Base-by-base conservation (phyloP, 257 asterid species). In the Solanum chiquidenum region DNA sequence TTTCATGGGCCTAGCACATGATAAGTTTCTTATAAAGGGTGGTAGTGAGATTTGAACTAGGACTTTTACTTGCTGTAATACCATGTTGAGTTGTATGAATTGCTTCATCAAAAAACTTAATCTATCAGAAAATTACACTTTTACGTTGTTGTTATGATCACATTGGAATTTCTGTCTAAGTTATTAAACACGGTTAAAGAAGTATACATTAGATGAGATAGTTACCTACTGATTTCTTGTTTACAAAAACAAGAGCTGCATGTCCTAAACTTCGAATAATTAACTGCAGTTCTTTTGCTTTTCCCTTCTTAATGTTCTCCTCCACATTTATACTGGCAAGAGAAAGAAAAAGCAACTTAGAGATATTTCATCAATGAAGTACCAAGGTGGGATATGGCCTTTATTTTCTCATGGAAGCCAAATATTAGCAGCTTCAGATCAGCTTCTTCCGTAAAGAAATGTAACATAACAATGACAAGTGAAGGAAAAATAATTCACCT, bases 191-290 rank as follows among this genome's bases (percentile, higher is more conserved):
- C n/a, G 11, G 6, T 9, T 80, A 62, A 16, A 46, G 29, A 27
- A 16, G 68, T 18, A 18, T 18, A 80, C 16, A 86, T 31, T 31
- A 40, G 71, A 62, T 64, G 46, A 5, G 71, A 60, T 52, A 29
- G 75, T 93, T 90, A 95, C 98, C 96, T 16, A 90, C 92, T 83
- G 86, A 73, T 92, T 77, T 91, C 86, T 94, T 90, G 93, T 95
- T 95, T 72, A 95, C 93, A 88, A 93, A 94, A 86, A 93, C 92
- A 49, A 95, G 94, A 86, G 98, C 98, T 27, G 98, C 98, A 64
- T 95, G 98, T 25, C 98, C 98, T 91, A 93, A 88, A 89, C 98
- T 95, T 74, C 91, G 89, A 86, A 93, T 89, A 34, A 88, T 80
- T 88, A 95, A 46, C 83, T 86, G 89, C 27, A 60, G 91, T 88